Base-by-base conservation (phyloP, 1,284 basidiomycete genomes). In the Ustilago xerochloae region DNA sequence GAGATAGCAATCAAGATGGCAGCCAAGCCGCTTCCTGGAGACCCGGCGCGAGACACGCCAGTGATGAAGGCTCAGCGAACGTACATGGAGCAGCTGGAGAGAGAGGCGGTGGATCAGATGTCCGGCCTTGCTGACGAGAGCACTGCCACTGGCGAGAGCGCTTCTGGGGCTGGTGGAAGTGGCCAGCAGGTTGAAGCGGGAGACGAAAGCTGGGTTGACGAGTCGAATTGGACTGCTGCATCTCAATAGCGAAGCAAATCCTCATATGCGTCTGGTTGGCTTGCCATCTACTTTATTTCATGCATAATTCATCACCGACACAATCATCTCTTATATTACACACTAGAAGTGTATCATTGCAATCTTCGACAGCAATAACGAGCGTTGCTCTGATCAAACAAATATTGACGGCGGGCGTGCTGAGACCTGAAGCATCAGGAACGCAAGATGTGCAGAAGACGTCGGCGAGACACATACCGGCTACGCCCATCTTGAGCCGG, bases 21-120 rank as follows among this genome's bases (percentile, higher is more conserved):
- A 33, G 70, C 69, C 24, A 73, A 73, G 41, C 69, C 69, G 32
- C 32, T 72, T 24, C 69, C 69, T 8, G 65, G 64, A 9, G 66
- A 69, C 32, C 47, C 60, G 2, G 53, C 53, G 0, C 53, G 48
- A 18, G 74, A 77, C 43, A 69, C 74, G 35, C 74, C 74, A 10
- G 64, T 76, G 16, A 68, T 76, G 64, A 60, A 50, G 43, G 74
- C 74, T 29, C 68, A 76, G 38, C 61, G 68, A 38, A 56, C 69
- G 3, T 58, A 64, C 24, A 43, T 61, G 64, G 70, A 73, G 46
- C 60, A 64, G 35, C 38, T 73, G 15, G 56, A 63, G 39, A 55
- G 54, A 7, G 70, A 67, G 49, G 70, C 70, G 18, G 64, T 47
- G 6, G 64, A 58, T 9, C 64, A 67, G 29, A 28, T 61, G 24